Evolutionary conservation across 805 yeast genomes (phyloP), one percentile per base, ranked within the genome.

Genomic region (Saturnispora diversa): DNA sequence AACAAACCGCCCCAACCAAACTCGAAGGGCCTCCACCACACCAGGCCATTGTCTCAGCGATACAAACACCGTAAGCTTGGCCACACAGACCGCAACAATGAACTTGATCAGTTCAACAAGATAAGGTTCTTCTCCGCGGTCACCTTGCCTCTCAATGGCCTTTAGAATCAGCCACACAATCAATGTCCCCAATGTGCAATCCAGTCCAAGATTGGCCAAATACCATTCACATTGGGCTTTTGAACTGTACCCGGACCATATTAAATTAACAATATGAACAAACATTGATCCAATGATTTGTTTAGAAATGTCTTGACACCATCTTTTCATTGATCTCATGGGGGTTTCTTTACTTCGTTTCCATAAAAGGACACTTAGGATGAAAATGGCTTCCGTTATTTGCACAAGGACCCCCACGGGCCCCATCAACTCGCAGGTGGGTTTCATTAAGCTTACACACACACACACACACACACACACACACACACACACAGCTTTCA

Each of bases 111-210:
- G 26, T 67, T 60, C 36, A 76, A 69, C 28, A 83, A 68, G 28
- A 85, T 56, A 2, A 81, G 46, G 44, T 74, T 76, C 8, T 80
- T 65, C 15, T 71, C 54, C 3, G 75, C 48, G 58, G 92, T 92
- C 31, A 73, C 61, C 39, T 79, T 56, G 58, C 72, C 60, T n/a
- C n/a, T n/a, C n/a, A n/a, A n/a, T n/a, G n/a, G n/a, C n/a, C n/a
- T n/a, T n/a, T n/a, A n/a, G n/a, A 21, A 21, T 6, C 7, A n/a
- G 9, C 31, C 10, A 83, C 20, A 83, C 63, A 2, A 90, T 73
- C 6, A 94, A 94, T 2, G 90, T 90, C 1, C 98, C 98, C 6
- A 88, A 70, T 0, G 98, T 90, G 31, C 97, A 88, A 59, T 90
- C 98, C 55, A 90, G 74, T 22, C 90, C 69, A 28, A 90, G 72